Evolutionary conservation across 192 early-diverging fungal species (phyloP).

Genomic region (Endogone sp.): DNA sequence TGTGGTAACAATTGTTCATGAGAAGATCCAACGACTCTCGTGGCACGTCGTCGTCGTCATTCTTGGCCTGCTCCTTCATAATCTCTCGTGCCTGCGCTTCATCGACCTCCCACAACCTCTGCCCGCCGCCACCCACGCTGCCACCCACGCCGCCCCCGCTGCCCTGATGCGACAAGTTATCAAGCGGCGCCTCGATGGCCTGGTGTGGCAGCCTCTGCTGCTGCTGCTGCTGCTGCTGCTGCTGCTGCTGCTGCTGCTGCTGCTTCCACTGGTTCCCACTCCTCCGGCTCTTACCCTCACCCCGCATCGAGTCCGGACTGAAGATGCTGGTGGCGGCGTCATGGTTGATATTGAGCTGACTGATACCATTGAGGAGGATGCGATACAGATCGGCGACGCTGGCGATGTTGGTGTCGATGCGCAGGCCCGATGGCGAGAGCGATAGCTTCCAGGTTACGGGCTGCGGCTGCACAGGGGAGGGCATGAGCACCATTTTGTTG

Average conservation of each 20-base stretch:
- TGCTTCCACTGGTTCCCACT: not conserved
- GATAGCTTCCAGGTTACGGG: conserved; percentile 33
- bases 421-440: conserved; percentile 32
- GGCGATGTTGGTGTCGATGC: conserved; percentile 39
- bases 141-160: not conserved
- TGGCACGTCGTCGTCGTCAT: conserved; percentile 18
- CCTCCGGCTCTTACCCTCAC: conserved; percentile 6
- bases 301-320: conserved; percentile 29
- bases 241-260: not conserved
- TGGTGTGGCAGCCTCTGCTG: not conserved
- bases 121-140: conserved; percentile 6
- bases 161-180: not conserved
- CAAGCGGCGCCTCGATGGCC: conserved; percentile 1
- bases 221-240: conserved; percentile 3
- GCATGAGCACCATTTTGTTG: conserved; percentile 5
- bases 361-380: conserved; percentile 36
- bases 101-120: conserved; percentile 33
- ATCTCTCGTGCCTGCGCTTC: conserved; percentile 32
- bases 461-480: conserved; percentile 3
- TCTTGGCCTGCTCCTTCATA: conserved; percentile 19
- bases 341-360: conserved; percentile 34
- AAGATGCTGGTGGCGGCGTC: conserved; percentile 32
- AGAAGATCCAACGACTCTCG: conserved; percentile 22
- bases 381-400: conserved; percentile 37
- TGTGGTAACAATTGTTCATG: conserved; percentile 27